A percentile compares a stretch with the other conserved stretches of the same genome.
phyloP scores from a whole-genome alignment of 1,284 basidiomycete genomes.

The Ceratobasidium sp. region DNA sequence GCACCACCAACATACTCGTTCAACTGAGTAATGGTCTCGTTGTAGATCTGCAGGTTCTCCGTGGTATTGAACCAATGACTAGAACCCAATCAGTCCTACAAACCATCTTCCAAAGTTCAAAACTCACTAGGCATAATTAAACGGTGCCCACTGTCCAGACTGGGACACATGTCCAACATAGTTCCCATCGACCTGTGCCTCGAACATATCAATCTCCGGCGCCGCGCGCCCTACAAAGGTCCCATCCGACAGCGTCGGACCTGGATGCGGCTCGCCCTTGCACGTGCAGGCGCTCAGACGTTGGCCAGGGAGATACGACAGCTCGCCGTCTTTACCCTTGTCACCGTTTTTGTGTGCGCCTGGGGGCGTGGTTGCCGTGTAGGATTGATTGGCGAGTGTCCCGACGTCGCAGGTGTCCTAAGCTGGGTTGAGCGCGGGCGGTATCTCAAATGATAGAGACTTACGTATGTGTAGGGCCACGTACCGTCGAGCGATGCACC shows the following conservation, averaged over 20 bases:
- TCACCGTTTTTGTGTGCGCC: conserved; percentile 56
- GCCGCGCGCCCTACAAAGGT: conserved; percentile 69
- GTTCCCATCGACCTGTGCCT: conserved; percentile 63
- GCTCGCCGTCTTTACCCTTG: conserved; percentile 50
- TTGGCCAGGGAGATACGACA: conserved; percentile 64
- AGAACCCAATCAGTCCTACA: conserved; percentile 18
- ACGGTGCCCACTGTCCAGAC: conserved; percentile 49
- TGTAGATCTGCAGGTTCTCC: conserved; percentile 59
- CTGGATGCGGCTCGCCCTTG: conserved; percentile 56
- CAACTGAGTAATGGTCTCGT: conserved; percentile 58
- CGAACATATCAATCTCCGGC: conserved; percentile 87
- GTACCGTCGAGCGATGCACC: conserved; percentile 82
- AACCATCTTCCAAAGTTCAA: conserved; percentile 53
- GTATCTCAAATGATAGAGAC: neutral
- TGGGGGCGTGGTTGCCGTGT: too few relatives aligned
- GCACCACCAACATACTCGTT: conserved; percentile 67
- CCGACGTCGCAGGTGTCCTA: conserved; percentile 87
- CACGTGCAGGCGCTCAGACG: conserved; percentile 59
- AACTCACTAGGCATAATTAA: conserved; percentile 52
- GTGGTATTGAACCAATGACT: conserved; percentile 49
- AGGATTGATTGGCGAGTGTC: conserved; percentile 82
- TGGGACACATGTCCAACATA: conserved; percentile 47
- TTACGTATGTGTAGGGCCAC: conserved; percentile 68
- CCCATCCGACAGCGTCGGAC: conserved; percentile 55
- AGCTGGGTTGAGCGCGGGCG: conserved; percentile 49